These are phyloP conservation scores for Aspergillus sclerotiicarbonarius DNA, from an alignment of 495 filamentous ascomycete species.

Conservation along the genomic window DNA sequence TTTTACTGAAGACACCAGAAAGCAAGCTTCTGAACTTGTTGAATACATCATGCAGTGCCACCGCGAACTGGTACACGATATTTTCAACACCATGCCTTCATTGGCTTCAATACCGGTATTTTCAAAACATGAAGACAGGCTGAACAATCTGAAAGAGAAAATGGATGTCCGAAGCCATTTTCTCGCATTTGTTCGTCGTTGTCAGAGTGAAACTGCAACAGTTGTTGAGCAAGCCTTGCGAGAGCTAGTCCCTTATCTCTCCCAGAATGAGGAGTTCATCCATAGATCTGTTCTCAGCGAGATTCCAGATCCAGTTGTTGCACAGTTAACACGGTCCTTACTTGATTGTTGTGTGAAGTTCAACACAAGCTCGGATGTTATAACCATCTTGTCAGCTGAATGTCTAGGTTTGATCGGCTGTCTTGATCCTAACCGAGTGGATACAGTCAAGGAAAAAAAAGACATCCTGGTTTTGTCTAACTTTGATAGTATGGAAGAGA, in stretches of 20 bases:
- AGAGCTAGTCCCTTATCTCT: slow-evolving; percentile 73
- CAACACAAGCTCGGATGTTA: slow-evolving; percentile 60
- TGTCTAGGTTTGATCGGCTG: slow-evolving; percentile 87
- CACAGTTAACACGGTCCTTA: slow-evolving; percentile 67
- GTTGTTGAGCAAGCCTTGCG: slow-evolving; percentile 76
- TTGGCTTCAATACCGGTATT: slow-evolving; percentile 70
- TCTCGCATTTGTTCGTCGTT: slow-evolving; percentile 65
- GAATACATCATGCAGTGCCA: slow-evolving; percentile 63
- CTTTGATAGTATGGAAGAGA: slow-evolving; percentile 75
- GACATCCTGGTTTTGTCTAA: slow-evolving; percentile 83
- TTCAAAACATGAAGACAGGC: slow-evolving; percentile 57
- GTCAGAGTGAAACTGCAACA: slow-evolving; percentile 76
- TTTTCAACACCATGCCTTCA: slow-evolving; percentile 72
- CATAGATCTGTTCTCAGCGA: slow-evolving; percentile 81
- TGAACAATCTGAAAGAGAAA: slow-evolving; percentile 61
- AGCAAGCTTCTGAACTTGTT: slow-evolving; percentile 59
- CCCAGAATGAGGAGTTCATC: slow-evolving; percentile 71
- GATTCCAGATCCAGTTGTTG: slow-evolving; percentile 75
- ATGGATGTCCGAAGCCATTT: slow-evolving; percentile 63
- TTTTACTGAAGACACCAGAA: slow-evolving; percentile 59
- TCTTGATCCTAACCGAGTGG: slow-evolving; percentile 85
- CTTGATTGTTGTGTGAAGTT: slow-evolving; percentile 82
- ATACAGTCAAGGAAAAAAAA: slow-evolving; percentile 69
- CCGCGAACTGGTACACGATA: slow-evolving; percentile 54
- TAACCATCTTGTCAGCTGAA: slow-evolving; percentile 69